Evolutionary conservation across 2,329 filamentous ascomycete genomes (phyloP), one percentile per base, ranked within the genome.

Genomic region (Aureobasidium sp.): DNA sequence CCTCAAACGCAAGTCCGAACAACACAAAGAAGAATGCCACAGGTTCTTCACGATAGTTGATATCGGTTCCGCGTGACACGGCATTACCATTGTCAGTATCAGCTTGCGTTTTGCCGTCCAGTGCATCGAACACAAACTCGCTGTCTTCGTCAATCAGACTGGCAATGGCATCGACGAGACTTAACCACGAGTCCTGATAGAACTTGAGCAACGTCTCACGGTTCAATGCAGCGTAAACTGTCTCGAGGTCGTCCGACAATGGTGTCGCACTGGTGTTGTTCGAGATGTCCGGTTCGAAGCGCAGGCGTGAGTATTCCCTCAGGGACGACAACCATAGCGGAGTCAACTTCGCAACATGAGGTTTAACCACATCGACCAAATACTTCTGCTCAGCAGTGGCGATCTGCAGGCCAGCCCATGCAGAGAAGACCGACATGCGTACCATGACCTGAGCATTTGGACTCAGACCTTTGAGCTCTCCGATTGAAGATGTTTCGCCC

Each of bases 11-110:
- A 63, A 99, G 87, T 12, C 94, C 94, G 69, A 97, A 99, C 0
- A 99, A 82, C 15, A 99, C 93, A 70, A 99, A 99, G 79, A 99
- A 99, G 81, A 99, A 99, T 0, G 94, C 94, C 1, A 97, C 91
- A 0, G 94, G 94, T 72, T 99, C 94, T 71, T 97, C 93, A 52
- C 94, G 89, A 73, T 99, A 99, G 74, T 97, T 97, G 77, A 99
- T 97, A 67, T 93, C 90, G 53, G 87, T 65, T 13, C 66, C 65
- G 3, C 66, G 65, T 3, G 41, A 29, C 17, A 47, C 50, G 6
- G 39, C 37, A 7, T 55, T 55, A 17, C 59, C 60, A 24, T 61
- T 63, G 56, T 65, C 70, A 17, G 73, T 68, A 12, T 76, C 67
- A 29, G 70, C 65, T 53, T 75, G 71, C 2, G 78, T 76, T 70